phyloP scores from a whole-genome alignment of 495 filamentous ascomycete species.

The Bombardia bombarda region DNA sequence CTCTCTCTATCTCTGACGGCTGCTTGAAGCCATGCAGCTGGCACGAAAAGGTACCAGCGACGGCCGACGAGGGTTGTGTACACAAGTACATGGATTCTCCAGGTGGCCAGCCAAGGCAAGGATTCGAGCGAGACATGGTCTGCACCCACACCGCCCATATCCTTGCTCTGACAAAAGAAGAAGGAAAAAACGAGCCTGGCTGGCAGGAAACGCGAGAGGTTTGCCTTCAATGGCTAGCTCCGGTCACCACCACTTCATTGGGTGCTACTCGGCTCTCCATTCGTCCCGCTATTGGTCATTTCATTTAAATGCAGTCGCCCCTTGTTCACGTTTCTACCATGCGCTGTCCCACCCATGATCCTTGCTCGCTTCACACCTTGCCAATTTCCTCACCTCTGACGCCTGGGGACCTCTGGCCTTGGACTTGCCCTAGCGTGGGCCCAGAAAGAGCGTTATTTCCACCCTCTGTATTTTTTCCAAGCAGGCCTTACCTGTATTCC shows the following conservation, averaged over 20 bases:
- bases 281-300: conserved; percentile 34
- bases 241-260: conserved; percentile 37
- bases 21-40: neutral
- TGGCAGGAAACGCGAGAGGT: conserved; percentile 6
- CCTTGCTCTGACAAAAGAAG: conserved; percentile 14
- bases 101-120: conserved; percentile 10
- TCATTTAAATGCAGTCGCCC: conserved; percentile 37
- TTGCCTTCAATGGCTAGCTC: conserved; percentile 31
- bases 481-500: conserved; percentile 8
- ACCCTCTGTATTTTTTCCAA: neutral
- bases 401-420: conserved; percentile 3
- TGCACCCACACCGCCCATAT: conserved; percentile 23
- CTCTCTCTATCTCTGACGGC: too few relatives aligned
- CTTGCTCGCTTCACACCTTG: conserved; percentile 35
- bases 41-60: conserved; percentile 4
- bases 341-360: conserved; percentile 32
- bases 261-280: conserved; percentile 27
- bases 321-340: conserved; percentile 36
- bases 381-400: conserved; percentile 23
- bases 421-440: conserved; percentile 9
- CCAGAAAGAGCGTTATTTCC: neutral
- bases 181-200: conserved; percentile 10
- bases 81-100: conserved; percentile 20
- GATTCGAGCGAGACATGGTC: conserved; percentile 7
- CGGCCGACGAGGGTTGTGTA: too few relatives aligned